Evolutionary conservation across 345 rosid species (phyloP), one percentile per base, ranked within the genome.

Genomic region (Eucalyptus caleyi): DNA sequence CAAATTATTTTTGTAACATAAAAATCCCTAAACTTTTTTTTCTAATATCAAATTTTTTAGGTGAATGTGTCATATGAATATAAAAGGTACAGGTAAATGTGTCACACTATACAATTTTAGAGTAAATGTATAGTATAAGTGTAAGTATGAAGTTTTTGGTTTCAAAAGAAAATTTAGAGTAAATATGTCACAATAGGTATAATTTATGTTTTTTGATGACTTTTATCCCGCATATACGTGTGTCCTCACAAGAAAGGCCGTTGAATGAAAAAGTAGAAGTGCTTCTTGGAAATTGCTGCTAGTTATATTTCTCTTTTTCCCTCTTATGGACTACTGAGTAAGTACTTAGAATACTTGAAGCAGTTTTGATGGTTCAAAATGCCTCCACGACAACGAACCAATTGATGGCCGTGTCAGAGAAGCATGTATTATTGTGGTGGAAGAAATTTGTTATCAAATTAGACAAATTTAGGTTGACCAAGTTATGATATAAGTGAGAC

Each of bases 191-290:
- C 1, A 2, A 1, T 59, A 23, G 1, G 1, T 59, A 10, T 59
- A 24, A 21, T 59, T 26, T 59, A 5, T 4, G 3, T 11, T 60
- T 60, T 26, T 59, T 59, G 3, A 8, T 60, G 2, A 59, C 1
- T 59, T 26, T 59, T 26, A 53, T 59, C 3, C 30, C 2, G 0
- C 6, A 5, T 59, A 19, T 2, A 16, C 0, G 42, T 1, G 19
- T 16, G 80, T 32, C 23, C 5, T 16, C 80, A 2, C 80, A 32
- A 16, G 80, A 67, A 34, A 16, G 40, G 19, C 34, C 19, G 44
- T 34, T 19, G 44, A 34, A 18, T n/a, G 34, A 65, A 19, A 21
- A 34, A 69, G 44, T 10, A 6, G 11, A 37, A 42, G 26, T 34
- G 45, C 44, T 19, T 72, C 82, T 72, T 72, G 26, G 26, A 72